Conservation (phyloP, 2,329 filamentous ascomycete genomes). For the Didymella keratinophila region DNA sequence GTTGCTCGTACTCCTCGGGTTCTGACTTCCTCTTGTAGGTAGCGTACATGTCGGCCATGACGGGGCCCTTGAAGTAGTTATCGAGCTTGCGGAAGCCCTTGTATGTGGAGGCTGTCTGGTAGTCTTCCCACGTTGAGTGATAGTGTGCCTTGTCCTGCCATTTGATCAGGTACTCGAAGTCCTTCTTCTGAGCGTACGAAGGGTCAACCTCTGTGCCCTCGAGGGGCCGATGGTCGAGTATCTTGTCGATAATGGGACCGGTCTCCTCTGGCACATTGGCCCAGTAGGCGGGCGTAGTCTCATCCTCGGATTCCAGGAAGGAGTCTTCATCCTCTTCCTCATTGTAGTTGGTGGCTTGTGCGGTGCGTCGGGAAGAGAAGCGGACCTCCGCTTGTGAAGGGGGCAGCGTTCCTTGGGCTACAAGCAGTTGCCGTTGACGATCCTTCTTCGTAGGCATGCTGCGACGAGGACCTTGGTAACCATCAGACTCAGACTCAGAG, state of each 20-base stretch:
- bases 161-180: slow-evolving; percentile 93
- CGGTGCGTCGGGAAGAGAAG: slow-evolving; percentile 87
- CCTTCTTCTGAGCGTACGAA: slow-evolving; percentile 63
- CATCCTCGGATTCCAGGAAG: slow-evolving; percentile 65
- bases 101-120: slow-evolving; percentile 75
- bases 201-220: slow-evolving; percentile 62
- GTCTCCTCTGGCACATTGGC: slow-evolving; percentile 74
- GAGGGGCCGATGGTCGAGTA: slow-evolving; percentile 84
- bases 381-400: slow-evolving; percentile 80
- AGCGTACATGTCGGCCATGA: slow-evolving; percentile 81
- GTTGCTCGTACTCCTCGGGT: slow-evolving; percentile 87
- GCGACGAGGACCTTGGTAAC: slow-evolving; percentile 79
- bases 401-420: slow-evolving; percentile 66
- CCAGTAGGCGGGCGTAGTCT: slow-evolving; percentile 75
- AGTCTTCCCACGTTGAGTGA: slow-evolving; percentile 93
- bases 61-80: slow-evolving; percentile 89
- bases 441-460: slow-evolving; percentile 75
- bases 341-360: slow-evolving; percentile 74
- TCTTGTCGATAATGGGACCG: slow-evolving; percentile 85
- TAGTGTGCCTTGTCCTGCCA: slow-evolving; percentile 97
- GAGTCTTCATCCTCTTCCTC: slow-evolving; percentile 69
- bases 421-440: slow-evolving; percentile 72
- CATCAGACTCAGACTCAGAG: slow-evolving; percentile 68
- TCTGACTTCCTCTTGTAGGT: slow-evolving; percentile 64
- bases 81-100: slow-evolving; percentile 89